These are phyloP conservation scores for Fagopyrum homotropicum DNA, from an alignment of 148 eudicot species.

Conservation along the genomic window DNA sequence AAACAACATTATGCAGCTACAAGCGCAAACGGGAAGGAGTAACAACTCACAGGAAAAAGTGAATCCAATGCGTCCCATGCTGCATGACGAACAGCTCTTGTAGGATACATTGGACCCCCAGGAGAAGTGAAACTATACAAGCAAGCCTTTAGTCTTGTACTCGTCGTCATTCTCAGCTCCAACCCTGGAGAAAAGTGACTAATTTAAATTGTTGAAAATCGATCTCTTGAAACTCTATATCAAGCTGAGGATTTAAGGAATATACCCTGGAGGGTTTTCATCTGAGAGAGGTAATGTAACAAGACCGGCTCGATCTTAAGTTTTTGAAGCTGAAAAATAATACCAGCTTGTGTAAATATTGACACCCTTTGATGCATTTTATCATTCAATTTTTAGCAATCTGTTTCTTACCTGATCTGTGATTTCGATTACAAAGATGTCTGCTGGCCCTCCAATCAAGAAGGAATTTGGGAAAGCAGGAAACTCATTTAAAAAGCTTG, in stretches of 20 bases:
- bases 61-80: conserved; percentile 92
- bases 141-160: conserved; percentile 88
- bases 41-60: conserved; percentile 81
- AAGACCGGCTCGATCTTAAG: conserved; percentile 94
- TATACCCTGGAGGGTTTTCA: conserved; percentile 69
- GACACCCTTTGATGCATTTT: neutral
- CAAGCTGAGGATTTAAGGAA: neutral
- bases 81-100: conserved; percentile 94
- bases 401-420: conserved; percentile 65
- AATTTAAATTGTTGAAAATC: neutral
- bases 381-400: neutral
- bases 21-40: neutral
- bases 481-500: conserved; percentile 57
- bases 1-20: neutral
- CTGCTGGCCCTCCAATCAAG: conserved; percentile 80
- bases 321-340: conserved; percentile 62
- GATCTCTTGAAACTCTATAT: neutral
- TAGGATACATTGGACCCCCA: conserved; percentile 96
- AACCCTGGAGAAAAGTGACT: conserved; percentile 39
- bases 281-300: conserved; percentile 78
- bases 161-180: conserved; percentile 85
- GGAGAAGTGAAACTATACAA: conserved; percentile 96
- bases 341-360: neutral
- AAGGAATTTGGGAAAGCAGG: conserved; percentile 84
- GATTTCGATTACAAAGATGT: conserved; percentile 76